These are phyloP conservation scores for Blastobotrys malaysiensis DNA, from an alignment of 1,139 yeast species.

Conservation along the genomic window DNA sequence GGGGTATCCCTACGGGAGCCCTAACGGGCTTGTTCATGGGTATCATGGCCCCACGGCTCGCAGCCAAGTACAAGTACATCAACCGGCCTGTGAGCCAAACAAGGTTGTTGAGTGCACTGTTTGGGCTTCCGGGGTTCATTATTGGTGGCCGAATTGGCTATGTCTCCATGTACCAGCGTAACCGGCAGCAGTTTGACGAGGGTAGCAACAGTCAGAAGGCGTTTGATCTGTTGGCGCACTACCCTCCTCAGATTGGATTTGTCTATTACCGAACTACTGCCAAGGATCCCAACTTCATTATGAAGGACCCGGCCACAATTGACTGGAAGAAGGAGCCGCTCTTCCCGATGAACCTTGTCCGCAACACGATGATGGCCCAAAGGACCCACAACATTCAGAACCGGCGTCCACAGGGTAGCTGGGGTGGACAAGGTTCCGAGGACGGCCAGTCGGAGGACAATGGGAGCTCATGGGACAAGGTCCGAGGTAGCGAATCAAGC, in stretches of 20 bases:
- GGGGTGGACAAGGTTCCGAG: background rate
- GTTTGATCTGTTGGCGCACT: slow-evolving; percentile 17
- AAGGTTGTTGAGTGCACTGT: slow-evolving; percentile 18
- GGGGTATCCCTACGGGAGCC: slow-evolving; percentile 19
- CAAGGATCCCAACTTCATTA: slow-evolving; percentile 19
- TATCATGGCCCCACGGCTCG: slow-evolving; percentile 18
- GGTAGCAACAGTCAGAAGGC: slow-evolving; percentile 19
- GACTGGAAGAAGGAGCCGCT: slow-evolving; percentile 27
- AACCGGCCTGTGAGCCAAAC: slow-evolving; percentile 15
- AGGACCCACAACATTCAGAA: background rate
- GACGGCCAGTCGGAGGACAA: background rate
- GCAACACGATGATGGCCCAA: slow-evolving; percentile 1
- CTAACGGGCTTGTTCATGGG: slow-evolving; percentile 19
- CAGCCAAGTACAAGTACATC: slow-evolving; percentile 15
- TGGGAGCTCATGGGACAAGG: background rate
- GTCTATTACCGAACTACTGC: slow-evolving; percentile 26
- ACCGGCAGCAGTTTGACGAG: slow-evolving; percentile 12
- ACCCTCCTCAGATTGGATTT: slow-evolving; percentile 29
- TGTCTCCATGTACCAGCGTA: slow-evolving; percentile 16
- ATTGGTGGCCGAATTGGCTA: slow-evolving; percentile 20
- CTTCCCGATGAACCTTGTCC: slow-evolving; percentile 27
- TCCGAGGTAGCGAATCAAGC: background rate
- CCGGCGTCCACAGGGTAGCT: background rate
- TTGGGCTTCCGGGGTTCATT: slow-evolving; percentile 20
- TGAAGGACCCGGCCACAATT: slow-evolving; percentile 27